A percentile compares a stretch with the other conserved stretches of the same genome.
phyloP scores from a whole-genome alignment of 1,139 yeast genomes.

The Blastobotrys buckinghamii region DNA sequence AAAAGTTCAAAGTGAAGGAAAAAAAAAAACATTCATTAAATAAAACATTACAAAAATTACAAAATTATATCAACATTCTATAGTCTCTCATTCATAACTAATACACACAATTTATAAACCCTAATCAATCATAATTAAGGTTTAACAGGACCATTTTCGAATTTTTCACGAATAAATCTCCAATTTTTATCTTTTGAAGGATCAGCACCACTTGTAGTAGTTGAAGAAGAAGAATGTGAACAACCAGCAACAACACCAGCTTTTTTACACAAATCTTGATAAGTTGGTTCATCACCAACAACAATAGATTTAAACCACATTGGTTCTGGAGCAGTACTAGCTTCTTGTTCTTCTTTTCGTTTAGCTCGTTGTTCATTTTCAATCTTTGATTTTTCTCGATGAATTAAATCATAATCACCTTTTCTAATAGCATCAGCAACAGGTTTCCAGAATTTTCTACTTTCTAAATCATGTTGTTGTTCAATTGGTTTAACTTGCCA shows the following conservation, averaged over 20 bases:
- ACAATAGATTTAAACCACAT: conserved; percentile 48
- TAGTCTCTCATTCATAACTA: too few relatives aligned
- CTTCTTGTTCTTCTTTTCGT: conserved; percentile 62
- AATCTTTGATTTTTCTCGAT: conserved; percentile 64
- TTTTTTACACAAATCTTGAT: conserved; percentile 16
- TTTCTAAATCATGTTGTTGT: conserved; percentile 68
- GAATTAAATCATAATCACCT: conserved; percentile 70
- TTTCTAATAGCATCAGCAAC: conserved; percentile 82
- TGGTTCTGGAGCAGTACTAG: conserved; percentile 67
- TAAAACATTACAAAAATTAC: too few relatives aligned
- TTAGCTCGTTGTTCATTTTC: conserved; percentile 80
- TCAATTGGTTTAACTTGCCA: conserved; percentile 73
- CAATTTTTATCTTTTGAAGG: conserved; percentile 25
- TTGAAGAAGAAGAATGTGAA: conserved; percentile 14
- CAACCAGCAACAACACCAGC: conserved; percentile 23
- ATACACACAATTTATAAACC: too few relatives aligned
- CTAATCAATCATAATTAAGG: conserved; percentile 14
- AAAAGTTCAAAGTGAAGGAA: too few relatives aligned
- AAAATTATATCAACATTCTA: too few relatives aligned
- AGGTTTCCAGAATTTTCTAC: conserved; percentile 77
- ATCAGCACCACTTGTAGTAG: conserved; percentile 19
- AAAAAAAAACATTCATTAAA: too few relatives aligned
- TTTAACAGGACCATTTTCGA: conserved; percentile 23
- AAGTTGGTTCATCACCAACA: conserved; percentile 21
- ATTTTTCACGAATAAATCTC: conserved; percentile 26